Evolutionary conservation across 257 asterid species (phyloP).

Genomic region (Forsythia suspensa): DNA sequence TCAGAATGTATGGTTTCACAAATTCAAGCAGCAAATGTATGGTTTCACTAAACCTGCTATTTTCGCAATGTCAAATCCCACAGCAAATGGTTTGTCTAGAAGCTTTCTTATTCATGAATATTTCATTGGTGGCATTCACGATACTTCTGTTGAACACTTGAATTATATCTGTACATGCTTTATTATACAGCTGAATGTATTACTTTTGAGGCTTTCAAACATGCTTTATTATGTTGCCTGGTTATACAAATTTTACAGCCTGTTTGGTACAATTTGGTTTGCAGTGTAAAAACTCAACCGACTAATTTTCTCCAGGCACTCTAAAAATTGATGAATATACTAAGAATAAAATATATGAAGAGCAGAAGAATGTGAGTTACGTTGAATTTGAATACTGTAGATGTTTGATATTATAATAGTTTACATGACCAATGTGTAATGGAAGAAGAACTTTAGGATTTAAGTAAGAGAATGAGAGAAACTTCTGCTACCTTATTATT

Average conservation of each 20-base stretch:
- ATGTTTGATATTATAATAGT: neutral
- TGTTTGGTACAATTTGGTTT: neutral
- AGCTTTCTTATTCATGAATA: conserved; percentile 1
- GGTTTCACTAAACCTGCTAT: conserved; percentile 79
- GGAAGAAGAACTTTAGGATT: neutral
- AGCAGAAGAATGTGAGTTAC: neutral
- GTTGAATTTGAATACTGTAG: neutral
- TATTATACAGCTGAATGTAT: conserved; percentile 91
- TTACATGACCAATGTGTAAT: neutral
- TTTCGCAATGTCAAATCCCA: conserved; percentile 99
- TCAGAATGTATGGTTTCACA: no score
- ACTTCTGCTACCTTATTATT: neutral
- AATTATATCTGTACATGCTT: conserved; percentile 27
- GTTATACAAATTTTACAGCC: neutral
- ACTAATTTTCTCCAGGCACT: neutral
- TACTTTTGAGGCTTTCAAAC: conserved; percentile 84
- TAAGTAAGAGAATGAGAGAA: neutral
- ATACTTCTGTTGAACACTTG: conserved; percentile 15
- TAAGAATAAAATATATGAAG: neutral
- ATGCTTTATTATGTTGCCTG: conserved; percentile 34
- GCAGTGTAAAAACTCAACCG: neutral
- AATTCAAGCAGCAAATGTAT: no score
- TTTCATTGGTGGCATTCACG: conserved; percentile 11
- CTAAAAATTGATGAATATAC: neutral
- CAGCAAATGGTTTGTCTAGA: conserved; percentile 72